phyloP scores from a whole-genome alignment of 345 rosid species.

The Garcia nutans region DNA sequence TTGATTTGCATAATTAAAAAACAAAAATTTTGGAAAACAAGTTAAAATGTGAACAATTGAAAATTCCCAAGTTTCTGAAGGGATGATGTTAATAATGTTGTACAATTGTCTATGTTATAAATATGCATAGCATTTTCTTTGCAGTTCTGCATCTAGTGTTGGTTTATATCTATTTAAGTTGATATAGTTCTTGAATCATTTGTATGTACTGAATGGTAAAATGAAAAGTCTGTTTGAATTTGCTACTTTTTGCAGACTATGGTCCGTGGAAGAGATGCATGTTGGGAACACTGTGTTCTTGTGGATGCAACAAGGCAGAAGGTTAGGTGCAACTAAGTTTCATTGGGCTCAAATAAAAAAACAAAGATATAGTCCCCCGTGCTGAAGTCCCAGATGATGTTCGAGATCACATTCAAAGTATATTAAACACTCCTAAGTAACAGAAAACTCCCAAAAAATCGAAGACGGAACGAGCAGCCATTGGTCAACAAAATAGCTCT shows the following conservation, averaged over 20 bases:
- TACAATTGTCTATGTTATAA: no score
- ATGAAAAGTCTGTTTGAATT: neutral
- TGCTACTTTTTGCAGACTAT: constrained; percentile 29
- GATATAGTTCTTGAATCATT: neutral
- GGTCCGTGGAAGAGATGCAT: constrained; percentile 70
- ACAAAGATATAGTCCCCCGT: constrained; percentile 58
- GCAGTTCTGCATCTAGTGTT: neutral
- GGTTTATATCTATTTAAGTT: neutral
- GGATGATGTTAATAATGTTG: neutral
- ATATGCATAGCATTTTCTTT: neutral
- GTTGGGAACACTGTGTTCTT: constrained; percentile 67
- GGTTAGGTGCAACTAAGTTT: constrained; percentile 65
- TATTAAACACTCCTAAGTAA: constrained; percentile 48
- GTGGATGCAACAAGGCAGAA: constrained; percentile 58
- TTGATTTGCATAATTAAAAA: no score
- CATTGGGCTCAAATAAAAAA: constrained; percentile 62
- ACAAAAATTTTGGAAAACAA: neutral
- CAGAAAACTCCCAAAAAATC: constrained; percentile 42
- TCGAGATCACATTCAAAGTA: constrained; percentile 42
- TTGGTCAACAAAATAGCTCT: constrained; percentile 47
- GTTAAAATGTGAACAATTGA: neutral
- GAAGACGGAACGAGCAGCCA: constrained; percentile 36
- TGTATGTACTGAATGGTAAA: neutral
- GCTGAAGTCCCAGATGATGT: constrained; percentile 47
- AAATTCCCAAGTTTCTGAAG: neutral